Evolutionary conservation across 306 rosid species (phyloP), one percentile per base, ranked within the genome.

Genomic region (Rubus parviflorus): DNA sequence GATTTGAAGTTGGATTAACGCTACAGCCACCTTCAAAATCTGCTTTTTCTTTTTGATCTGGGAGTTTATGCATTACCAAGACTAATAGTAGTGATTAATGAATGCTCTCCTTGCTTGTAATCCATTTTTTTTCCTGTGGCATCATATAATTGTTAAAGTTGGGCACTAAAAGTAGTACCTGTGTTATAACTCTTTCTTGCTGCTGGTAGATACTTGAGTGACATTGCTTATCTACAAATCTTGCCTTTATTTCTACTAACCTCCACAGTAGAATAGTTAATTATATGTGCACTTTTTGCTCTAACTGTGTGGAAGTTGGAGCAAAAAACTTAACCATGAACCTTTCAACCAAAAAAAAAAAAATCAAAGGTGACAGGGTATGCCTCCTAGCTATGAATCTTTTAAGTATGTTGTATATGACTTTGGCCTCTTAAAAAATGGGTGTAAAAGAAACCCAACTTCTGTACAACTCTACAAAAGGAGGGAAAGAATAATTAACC

Each of bases 401-500:
- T 30, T 30, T 30, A 30, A 30, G 35, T 30, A 30, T 30, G 35
- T 30, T 30, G 35, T 30, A 30, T 1, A 30, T 30, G 35, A 30
- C 35, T 30, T 30, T 30, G 35, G 35, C 35, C 35, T 30, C 35
- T 30, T 30, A 56, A 20, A 56, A 8, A 20, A n/a, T 8, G 14
- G 37, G 63, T 20, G 35, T 22, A 35, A 71, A 6, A 40, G 47
- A 49, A 72, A 78, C 10, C 45, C 60, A 74, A 75, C 53, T 63
- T 46, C 56, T 63, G 72, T 43, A 79, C 52, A 37, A 68, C 61
- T 77, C 67, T 40, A 47, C 42, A 63, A 57, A 84, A 64, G 78
- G 62, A 78, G 77, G 90, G 63, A 86, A 89, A 83, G 94, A 90
- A 90, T 89, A 87, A 30, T 30, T 30, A 30, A 77, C 73, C 72